Evolutionary conservation across 805 yeast species (phyloP), one percentile per base, ranked within the genome.

Genomic region (Nakazawaea ernobii): DNA sequence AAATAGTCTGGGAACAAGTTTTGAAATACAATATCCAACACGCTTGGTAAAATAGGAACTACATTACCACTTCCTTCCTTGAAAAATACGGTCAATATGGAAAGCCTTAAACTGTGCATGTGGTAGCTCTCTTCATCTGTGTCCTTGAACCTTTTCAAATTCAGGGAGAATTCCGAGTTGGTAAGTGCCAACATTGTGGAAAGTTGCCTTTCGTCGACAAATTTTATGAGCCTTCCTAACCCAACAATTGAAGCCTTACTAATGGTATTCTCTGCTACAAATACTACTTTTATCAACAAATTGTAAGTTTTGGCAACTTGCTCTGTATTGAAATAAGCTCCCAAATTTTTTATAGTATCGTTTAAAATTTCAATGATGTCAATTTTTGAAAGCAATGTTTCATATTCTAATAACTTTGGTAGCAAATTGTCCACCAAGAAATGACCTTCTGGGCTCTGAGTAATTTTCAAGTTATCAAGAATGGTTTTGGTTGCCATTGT

Each of bases 321-420:
- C 1, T 56, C 40, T 0, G 48, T 17, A 4, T 52, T 47, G 44
- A 67, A 55, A 41, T 51, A 59, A n/a, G 50, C 53, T 10, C 70
- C 69, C 6, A 80, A 63, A 47, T 71, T 68, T 49, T 71, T 73
- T 41, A 81, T 63, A 36, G 84, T 53, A 54, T 82, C 88, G 20
- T 75, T 69, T 39, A 83, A 59, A 6, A 82, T 71, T 58, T 85
- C 92, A 52, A 83, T 72, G 36, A 73, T 66, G 55, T 85, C 90
- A 32, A 82, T 70, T 10, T 68, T 63, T 8, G 56, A 52, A 17
- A 46, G 52, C 33, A 66, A 53, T 4, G 38, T 35, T 0, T 36
- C 39, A 8, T 29, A 75, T 62, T 51, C 60, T 56, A 40, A 59
- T 47, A 13, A 57, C 55, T 10, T 68, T 54, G 77, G 76, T 13